A percentile compares a stretch with the other conserved stretches of the same genome.
phyloP scores from a whole-genome alignment of 2,329 filamentous ascomycete genomes.

The Neonectria ditissima region DNA sequence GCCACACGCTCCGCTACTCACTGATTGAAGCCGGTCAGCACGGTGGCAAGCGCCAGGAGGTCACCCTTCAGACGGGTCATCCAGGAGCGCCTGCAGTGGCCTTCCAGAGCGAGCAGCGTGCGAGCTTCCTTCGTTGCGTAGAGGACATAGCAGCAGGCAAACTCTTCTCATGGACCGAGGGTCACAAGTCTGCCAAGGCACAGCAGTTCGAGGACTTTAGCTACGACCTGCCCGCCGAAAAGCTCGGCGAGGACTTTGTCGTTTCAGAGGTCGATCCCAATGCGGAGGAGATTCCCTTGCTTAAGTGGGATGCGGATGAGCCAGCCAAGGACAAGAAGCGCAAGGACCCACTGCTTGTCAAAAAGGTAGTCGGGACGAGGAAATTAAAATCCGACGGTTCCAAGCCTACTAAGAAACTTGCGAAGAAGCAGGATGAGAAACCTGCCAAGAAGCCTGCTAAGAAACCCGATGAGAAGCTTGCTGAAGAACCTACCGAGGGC shows the following conservation, averaged over 20 bases:
- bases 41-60: constrained; percentile 63
- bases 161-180: constrained; percentile 52
- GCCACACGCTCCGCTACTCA: constrained; percentile 62
- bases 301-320: background rate
- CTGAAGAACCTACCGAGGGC: background rate
- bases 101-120: constrained; percentile 18
- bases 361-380: background rate
- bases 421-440: background rate
- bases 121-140: constrained; percentile 45
- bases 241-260: constrained; percentile 40
- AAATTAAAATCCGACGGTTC: background rate
- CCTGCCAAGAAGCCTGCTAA: background rate
- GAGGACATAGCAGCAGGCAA: constrained; percentile 47
- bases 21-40: constrained; percentile 64
- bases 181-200: constrained; percentile 44
- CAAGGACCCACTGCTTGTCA: background rate
- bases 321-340: background rate
- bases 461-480: background rate
- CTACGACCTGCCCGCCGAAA: constrained; percentile 43
- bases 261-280: constrained; percentile 27
- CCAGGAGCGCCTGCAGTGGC: background rate
- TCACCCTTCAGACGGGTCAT: constrained; percentile 54
- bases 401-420: background rate
- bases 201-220: constrained; percentile 44
- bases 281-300: constrained; percentile 8